phyloP scores from a whole-genome alignment of 2,329 filamentous ascomycete species.

The Biscogniauxia sp. region DNA sequence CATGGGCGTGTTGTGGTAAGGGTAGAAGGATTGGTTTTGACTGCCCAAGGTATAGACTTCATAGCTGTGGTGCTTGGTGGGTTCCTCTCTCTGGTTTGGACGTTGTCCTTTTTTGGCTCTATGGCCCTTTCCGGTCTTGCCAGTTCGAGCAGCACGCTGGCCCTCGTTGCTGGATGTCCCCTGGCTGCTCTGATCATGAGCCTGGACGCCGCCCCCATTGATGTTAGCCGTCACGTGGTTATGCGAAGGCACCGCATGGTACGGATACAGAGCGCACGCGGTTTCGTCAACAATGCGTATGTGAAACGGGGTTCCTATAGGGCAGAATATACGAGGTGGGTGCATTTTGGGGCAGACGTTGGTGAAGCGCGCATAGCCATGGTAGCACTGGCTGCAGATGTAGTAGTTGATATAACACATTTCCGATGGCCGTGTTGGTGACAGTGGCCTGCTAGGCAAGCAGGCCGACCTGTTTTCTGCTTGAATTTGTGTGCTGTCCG shows the following conservation, averaged over 20 bases:
- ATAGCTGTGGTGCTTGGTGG: no score
- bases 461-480: background rate
- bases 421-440: background rate
- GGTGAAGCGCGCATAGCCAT: conserved; percentile 9
- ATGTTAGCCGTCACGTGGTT: no score
- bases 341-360: conserved; percentile 8
- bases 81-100: background rate
- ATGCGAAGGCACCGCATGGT: conserved; percentile 4
- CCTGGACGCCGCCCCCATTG: no score
- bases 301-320: conserved; percentile 6
- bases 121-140: background rate
- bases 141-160: background rate
- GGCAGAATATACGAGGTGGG: conserved; percentile 11
- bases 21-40: background rate
- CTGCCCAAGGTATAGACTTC: background rate
- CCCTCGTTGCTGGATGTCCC: no score
- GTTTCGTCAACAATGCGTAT: conserved; percentile 6
- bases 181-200: no score
- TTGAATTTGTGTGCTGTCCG: background rate
- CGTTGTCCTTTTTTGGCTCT: no score
- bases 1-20: background rate
- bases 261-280: conserved; percentile 9
- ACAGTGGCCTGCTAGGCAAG: background rate
- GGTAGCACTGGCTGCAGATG: conserved; percentile 16
- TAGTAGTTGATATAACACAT: conserved; percentile 16